Percentiles rank a stretch among this genome's conserved stretches.
Conservation (phyloP, 2,329 filamentous ascomycete genomes). For the Calonectria leucothoes region DNA sequence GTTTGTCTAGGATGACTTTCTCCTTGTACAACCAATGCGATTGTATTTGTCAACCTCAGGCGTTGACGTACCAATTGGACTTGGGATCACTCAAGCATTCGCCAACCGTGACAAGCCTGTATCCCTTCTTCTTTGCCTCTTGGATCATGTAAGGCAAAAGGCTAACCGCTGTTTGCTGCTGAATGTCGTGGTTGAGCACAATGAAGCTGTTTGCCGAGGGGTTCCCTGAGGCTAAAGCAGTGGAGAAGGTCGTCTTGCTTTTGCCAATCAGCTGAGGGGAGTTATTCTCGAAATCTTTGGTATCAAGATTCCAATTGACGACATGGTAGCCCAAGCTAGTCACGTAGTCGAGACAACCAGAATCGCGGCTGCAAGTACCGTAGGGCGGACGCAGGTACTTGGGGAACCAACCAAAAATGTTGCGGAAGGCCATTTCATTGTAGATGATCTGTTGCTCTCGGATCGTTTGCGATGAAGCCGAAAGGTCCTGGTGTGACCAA, state of each 20-base stretch:
- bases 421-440: slow-evolving; percentile 56
- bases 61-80: slow-evolving; percentile 62
- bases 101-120: slow-evolving; percentile 58
- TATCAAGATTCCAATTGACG: slow-evolving; percentile 71
- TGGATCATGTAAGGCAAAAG: slow-evolving; percentile 56
- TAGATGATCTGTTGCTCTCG: slow-evolving; percentile 54
- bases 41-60: not conserved
- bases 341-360: slow-evolving; percentile 49
- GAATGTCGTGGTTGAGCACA: slow-evolving; percentile 64
- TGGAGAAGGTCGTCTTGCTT: slow-evolving; percentile 52
- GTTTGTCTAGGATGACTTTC: not conserved
- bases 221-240: slow-evolving; percentile 47
- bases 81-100: slow-evolving; percentile 65
- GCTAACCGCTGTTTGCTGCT: slow-evolving; percentile 56
- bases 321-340: slow-evolving; percentile 65
- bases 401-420: slow-evolving; percentile 54
- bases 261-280: slow-evolving; percentile 57
- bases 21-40: not conserved
- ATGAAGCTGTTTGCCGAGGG: slow-evolving; percentile 53
- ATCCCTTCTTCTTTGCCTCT: slow-evolving; percentile 53
- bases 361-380: slow-evolving; percentile 54
- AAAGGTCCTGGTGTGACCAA: slow-evolving; percentile 58
- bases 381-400: slow-evolving; percentile 60
- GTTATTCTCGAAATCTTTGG: slow-evolving; percentile 68
- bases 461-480: slow-evolving; percentile 45